These are phyloP conservation scores for Coemansia nantahalensis DNA, from an alignment of 192 early-diverging fungal species.

Conservation along the genomic window DNA sequence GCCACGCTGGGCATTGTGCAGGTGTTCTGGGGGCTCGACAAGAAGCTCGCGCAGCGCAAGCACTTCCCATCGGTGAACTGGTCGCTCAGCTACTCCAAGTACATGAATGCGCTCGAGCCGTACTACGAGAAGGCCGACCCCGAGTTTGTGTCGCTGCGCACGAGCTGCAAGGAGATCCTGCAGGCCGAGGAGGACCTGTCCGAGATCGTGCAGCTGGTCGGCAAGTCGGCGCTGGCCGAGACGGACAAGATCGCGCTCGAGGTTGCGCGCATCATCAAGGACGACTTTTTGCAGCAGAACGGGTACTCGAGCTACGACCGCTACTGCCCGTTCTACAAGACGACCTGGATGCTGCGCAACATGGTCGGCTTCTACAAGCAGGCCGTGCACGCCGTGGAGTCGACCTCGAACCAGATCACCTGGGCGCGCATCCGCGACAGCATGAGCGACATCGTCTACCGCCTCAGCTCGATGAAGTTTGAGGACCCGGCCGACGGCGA, in stretches of 20 bases:
- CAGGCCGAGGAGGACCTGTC: conserved; percentile 98
- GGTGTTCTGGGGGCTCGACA: conserved; percentile 99
- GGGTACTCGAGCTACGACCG: conserved; percentile 98
- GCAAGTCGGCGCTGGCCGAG: conserved; percentile 91
- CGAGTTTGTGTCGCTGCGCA: conserved; percentile 88
- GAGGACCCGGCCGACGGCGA: conserved; percentile 98
- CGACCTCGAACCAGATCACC: conserved; percentile 81
- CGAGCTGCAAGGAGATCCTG: conserved; percentile 96
- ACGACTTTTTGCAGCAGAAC: conserved; percentile 99
- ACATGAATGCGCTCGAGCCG: conserved; percentile 94
- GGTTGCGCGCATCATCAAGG: conserved; percentile 96
- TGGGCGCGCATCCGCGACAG: conserved; percentile 94
- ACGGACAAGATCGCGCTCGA: conserved; percentile 99
- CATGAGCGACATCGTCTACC: conserved; percentile 93
- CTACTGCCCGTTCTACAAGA: conserved; percentile 99
- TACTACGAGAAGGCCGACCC: conserved; percentile 95
- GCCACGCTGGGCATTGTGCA: conserved; percentile 98
- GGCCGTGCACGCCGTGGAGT: conserved; percentile 93
- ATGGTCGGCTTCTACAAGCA: conserved; percentile 96
- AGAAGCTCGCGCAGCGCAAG: conserved; percentile 99
- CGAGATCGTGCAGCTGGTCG: conserved; percentile 99
- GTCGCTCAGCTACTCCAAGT: conserved; percentile 97
- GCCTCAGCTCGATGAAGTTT: conserved; percentile 99
- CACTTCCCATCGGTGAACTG: conserved; percentile 99
- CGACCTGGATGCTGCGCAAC: conserved; percentile 96